Base-by-base conservation (phyloP, 495 filamentous ascomycete genomes). In the Aspergillus sclerotiicarbonarius region DNA sequence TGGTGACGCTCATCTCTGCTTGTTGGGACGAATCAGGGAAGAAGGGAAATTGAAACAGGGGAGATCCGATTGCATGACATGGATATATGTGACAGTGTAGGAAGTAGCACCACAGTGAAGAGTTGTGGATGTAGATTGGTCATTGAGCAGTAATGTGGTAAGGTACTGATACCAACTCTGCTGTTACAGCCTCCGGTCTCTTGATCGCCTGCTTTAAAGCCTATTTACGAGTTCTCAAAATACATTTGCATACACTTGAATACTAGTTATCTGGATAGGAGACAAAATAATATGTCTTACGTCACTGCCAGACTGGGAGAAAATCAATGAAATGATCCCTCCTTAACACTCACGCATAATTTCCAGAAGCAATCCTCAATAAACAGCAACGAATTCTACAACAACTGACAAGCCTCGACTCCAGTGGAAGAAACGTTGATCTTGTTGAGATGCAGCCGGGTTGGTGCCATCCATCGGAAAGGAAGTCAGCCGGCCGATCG, bases 401-500 rank as follows among this genome's bases (percentile, higher is more conserved):
- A 25, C 2, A 25, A 3, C 25, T 5, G 25, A 25, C 25, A 25
- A 25, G 2, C 25, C 25, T 5, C 25, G 25, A 25, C 5, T 25
- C 25, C 25, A 25, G 25, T 25, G 25, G 5, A 25, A 25, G 25
- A 25, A 25, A n/a, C 8, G 6, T n/a, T 33, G 10, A 8, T 33
- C 9, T 12, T 0, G 25, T 51, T 8, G 25, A n/a, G 21, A 6
- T 32, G 37, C n/a, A n/a, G 13, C 31, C 10, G 21, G 6, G 31
- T 7, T 31, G 29, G 47, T 31, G 47, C 18, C 20, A n/a, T 50
- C 25, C 25, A 20, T 37, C 57, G 55, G 52, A 51, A 65, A 35
- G 56, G 56, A 57, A 65, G 54, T 46, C 41, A 21, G 37, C 56
- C 62, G 51, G 53, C 51, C 57, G 62, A 57, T 64, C 58, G 16